phyloP scores from a whole-genome alignment of 1,284 basidiomycete genomes.

The Naganishia albida region DNA sequence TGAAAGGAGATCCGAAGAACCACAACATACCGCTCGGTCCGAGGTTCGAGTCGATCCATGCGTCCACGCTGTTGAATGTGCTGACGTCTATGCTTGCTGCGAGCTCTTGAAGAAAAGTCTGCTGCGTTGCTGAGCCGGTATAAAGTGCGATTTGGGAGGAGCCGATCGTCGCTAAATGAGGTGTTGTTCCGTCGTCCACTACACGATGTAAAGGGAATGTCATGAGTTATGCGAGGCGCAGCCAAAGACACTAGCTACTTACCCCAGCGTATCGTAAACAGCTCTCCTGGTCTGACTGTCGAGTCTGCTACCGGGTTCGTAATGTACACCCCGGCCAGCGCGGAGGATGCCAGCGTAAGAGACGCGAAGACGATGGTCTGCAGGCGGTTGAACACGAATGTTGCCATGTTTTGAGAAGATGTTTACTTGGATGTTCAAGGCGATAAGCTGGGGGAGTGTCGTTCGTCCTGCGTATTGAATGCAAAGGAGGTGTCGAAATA shows the following conservation, averaged over 20 bases:
- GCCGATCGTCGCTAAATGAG: slow-evolving; percentile 65
- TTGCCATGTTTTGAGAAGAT: not conserved
- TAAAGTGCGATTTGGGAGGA: slow-evolving; percentile 67
- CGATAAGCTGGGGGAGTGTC: not conserved
- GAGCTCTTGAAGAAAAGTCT: slow-evolving; percentile 68
- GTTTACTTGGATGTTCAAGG: too few relatives aligned
- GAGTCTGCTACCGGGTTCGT: slow-evolving; percentile 57
- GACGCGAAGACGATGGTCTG: slow-evolving; percentile 57
- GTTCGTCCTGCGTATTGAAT: not conserved
- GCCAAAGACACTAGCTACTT: slow-evolving; percentile 32
- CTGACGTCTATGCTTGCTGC: slow-evolving; percentile 64
- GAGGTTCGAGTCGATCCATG: slow-evolving; percentile 64
- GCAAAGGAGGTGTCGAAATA: not conserved
- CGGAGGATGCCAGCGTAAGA: slow-evolving; percentile 35
- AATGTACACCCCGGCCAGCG: slow-evolving; percentile 51
- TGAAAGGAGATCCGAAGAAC: not conserved
- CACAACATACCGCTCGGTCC: slow-evolving; percentile 59
- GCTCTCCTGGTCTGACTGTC: slow-evolving; percentile 63
- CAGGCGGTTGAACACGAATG: slow-evolving; percentile 29
- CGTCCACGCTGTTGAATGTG: slow-evolving; percentile 58
- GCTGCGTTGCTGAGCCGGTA: slow-evolving; percentile 52
- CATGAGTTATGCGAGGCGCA: not conserved
- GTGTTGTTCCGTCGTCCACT: slow-evolving; percentile 61
- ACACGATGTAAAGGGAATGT: not conserved
- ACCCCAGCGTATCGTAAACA: slow-evolving; percentile 66